These are phyloP conservation scores for Zygotorulaspora florentina DNA, from an alignment of 805 yeast genomes.

Conservation along the genomic window DNA sequence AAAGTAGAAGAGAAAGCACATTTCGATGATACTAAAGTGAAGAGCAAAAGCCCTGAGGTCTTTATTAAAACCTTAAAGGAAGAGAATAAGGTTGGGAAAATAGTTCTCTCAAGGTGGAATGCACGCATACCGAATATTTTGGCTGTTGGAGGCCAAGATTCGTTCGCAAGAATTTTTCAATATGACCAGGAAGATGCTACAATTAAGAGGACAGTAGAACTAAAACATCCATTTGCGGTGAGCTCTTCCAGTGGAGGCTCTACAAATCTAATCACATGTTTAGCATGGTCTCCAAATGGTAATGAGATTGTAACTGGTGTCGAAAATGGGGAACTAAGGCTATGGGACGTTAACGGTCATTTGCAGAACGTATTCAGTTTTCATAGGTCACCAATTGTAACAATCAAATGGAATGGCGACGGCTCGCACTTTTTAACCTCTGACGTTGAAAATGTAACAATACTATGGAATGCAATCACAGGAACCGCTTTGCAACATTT, in stretches of 20 bases:
- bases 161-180: slow-evolving; percentile 44
- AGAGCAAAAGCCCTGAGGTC: slow-evolving; percentile 10
- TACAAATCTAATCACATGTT: slow-evolving; percentile 32
- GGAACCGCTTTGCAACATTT: slow-evolving; percentile 48
- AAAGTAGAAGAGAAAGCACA: slow-evolving; percentile 11
- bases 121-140: slow-evolving; percentile 44
- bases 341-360: slow-evolving; percentile 75
- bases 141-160: slow-evolving; percentile 52
- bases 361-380: slow-evolving; percentile 51
- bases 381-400: slow-evolving; percentile 52
- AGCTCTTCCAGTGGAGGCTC: slow-evolving; percentile 16
- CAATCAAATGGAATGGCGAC: slow-evolving; percentile 56
- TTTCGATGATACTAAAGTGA: slow-evolving; percentile 5
- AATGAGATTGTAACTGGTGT: slow-evolving; percentile 57
- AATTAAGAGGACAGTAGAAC: slow-evolving; percentile 12
- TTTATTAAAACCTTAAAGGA: slow-evolving; percentile 40
- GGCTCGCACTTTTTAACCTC: slow-evolving; percentile 54
- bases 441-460: slow-evolving; percentile 51
- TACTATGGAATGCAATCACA: slow-evolving; percentile 63
- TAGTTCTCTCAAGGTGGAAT: slow-evolving; percentile 53
- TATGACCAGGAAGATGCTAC: slow-evolving; percentile 24
- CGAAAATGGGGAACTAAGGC: slow-evolving; percentile 65
- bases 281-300: slow-evolving; percentile 69
- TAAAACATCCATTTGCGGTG: slow-evolving; percentile 38
- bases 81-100: slow-evolving; percentile 38